These are phyloP conservation scores for Pulveroboletus sp. DNA, from an alignment of 1,284 basidiomycete species.

Conservation along the genomic window DNA sequence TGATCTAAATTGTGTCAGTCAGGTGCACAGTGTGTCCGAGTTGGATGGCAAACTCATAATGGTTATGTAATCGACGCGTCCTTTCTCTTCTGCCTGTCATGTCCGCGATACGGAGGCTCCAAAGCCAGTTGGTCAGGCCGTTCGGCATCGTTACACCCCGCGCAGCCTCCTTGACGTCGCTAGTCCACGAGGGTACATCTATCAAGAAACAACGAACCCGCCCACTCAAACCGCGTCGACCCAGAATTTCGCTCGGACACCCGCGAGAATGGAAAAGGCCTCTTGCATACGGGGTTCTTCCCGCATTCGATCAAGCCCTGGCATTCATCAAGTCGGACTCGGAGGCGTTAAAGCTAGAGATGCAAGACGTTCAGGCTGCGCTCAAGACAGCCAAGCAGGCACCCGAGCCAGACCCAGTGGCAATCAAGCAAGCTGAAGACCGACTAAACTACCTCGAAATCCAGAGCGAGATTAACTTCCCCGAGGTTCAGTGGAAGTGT, in stretches of 20 bases:
- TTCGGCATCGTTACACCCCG: conserved; percentile 6
- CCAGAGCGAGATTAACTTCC: conserved; percentile 75
- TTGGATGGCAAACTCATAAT: too few relatives aligned
- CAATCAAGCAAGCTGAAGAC: conserved; percentile 43
- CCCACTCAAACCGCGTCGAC: conserved; percentile 39
- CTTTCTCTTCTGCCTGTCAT: conserved; percentile 12
- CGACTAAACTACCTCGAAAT: conserved; percentile 56
- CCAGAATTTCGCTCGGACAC: conserved; percentile 49
- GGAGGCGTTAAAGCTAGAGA: conserved; percentile 46
- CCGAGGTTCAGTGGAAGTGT: conserved; percentile 75
- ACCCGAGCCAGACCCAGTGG: conserved; percentile 38
- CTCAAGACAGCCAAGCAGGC: conserved; percentile 35
- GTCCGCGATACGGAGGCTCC: conserved; percentile 18
- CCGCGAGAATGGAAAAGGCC: conserved; percentile 70
- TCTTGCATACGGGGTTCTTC: conserved; percentile 64
- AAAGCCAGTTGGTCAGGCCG: conserved; percentile 1
- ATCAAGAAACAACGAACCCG: conserved; percentile 7
- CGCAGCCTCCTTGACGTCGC: conserved; percentile 2
- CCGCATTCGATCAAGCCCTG: conserved; percentile 84
- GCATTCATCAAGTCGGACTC: conserved; percentile 60
- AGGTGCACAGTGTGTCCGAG: too few relatives aligned
- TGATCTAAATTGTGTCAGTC: too few relatives aligned
- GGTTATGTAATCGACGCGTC: too few relatives aligned
- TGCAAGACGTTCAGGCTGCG: conserved; percentile 42
- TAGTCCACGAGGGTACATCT: neutral